phyloP scores from a whole-genome alignment of 345 rosid genomes.

The Syzygium oleosum region DNA sequence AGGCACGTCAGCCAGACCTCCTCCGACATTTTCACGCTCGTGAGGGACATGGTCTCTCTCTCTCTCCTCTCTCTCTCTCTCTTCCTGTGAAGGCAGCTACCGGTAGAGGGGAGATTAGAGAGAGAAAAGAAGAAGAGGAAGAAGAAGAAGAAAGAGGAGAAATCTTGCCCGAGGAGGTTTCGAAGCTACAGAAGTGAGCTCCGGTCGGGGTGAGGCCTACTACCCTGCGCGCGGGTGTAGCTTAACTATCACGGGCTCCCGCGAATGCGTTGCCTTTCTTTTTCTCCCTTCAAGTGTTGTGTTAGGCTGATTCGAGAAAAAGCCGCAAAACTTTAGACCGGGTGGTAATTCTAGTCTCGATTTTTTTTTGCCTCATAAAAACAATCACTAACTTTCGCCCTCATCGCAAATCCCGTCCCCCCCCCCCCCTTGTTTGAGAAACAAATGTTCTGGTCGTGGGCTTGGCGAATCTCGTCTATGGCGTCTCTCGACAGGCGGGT shows the following conservation, averaged over 20 bases:
- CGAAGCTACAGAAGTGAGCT: not conserved
- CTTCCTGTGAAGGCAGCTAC: not conserved
- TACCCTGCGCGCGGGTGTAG: not conserved
- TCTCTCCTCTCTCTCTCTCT: not conserved
- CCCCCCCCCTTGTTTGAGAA: no score
- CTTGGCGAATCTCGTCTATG: no score
- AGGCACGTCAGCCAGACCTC: conserved; percentile 95
- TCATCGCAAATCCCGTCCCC: no score
- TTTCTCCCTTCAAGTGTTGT: no score
- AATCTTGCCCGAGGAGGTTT: not conserved
- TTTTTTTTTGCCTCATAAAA: no score
- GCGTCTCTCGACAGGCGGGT: no score
- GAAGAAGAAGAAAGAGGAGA: not conserved
- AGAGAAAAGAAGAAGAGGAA: no score
- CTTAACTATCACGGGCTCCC: not conserved
- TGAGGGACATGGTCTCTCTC: conserved; percentile 50
- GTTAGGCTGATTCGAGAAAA: no score
- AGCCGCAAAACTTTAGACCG: no score
- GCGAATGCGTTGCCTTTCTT: not conserved
- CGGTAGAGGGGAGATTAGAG: not conserved
- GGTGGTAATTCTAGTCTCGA: no score
- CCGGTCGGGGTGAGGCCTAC: not conserved
- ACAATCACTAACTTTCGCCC: no score
- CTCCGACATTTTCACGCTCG: conserved; percentile 80
- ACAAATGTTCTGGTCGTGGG: no score